phyloP scores from a whole-genome alignment of 208 protist genomes.

The Phytomonas sp. region DNA sequence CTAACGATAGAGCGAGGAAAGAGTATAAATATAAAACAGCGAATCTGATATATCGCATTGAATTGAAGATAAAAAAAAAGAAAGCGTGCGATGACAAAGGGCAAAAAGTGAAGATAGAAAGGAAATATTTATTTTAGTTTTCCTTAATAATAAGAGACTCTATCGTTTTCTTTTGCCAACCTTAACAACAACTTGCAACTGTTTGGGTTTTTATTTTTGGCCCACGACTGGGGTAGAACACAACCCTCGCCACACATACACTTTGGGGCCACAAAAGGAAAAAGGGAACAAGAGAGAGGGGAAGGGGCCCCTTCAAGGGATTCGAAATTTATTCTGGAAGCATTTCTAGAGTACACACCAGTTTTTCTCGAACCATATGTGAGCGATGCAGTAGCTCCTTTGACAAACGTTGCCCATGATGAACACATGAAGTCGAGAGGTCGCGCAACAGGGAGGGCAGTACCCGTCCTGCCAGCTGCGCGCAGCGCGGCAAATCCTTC shows the following conservation, averaged over 20 bases:
- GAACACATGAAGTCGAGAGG: conserved; percentile 31
- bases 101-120: conserved; percentile 4
- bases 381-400: conserved; percentile 16
- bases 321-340: conserved; percentile 7
- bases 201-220: background rate
- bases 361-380: conserved; percentile 31
- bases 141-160: background rate
- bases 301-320: background rate
- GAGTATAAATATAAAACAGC: conserved; percentile 8
- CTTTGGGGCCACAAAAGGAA: background rate
- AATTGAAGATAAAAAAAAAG: conserved; percentile 7
- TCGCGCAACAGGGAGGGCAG: conserved; percentile 47
- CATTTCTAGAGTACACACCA: conserved; percentile 32
- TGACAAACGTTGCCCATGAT: conserved; percentile 8
- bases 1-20: background rate
- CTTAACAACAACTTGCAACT: background rate
- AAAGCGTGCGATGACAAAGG: background rate
- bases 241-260: background rate
- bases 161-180: background rate
- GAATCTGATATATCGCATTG: background rate
- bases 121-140: background rate
- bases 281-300: background rate
- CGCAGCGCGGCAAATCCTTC: background rate
- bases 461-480: conserved; percentile 10
- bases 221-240: background rate